Conservation (phyloP, 139 green algal genomes). For the Tetraselmis chui region DNA sequence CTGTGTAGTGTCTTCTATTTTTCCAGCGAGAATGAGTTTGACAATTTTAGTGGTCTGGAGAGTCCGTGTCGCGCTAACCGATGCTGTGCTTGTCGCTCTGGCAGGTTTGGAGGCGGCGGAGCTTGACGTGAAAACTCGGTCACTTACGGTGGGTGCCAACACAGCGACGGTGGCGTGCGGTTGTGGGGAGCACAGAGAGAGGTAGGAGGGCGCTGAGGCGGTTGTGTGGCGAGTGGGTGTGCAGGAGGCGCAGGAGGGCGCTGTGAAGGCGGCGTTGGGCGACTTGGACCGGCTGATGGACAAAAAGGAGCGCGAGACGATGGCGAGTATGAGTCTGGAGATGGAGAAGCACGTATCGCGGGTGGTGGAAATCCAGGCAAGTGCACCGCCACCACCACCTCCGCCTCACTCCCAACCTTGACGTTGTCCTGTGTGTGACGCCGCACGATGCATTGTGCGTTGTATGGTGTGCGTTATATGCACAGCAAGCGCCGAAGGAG, state of each 20-base stretch:
- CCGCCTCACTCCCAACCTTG: neutral
- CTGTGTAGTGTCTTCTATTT: too few relatives aligned
- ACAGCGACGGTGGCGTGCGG: too few relatives aligned
- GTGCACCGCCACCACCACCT: neutral
- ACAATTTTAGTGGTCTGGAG: too few relatives aligned
- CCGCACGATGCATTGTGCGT: too few relatives aligned
- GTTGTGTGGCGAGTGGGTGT: too few relatives aligned
- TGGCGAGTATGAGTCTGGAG: neutral
- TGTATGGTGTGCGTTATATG: too few relatives aligned
- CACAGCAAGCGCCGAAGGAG: neutral
- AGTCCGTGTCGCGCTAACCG: too few relatives aligned
- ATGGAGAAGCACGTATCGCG: neutral
- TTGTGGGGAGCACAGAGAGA: too few relatives aligned
- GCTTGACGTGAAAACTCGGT: neutral
- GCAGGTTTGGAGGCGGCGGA: neutral
- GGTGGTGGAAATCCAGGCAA: neutral
- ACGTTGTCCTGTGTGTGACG: too few relatives aligned
- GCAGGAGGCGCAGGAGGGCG: neutral
- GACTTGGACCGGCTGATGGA: neutral
- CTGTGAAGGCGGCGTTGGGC: neutral
- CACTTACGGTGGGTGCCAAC: neutral
- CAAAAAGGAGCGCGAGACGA: neutral
- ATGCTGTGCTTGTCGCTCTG: too few relatives aligned
- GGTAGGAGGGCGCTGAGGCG: too few relatives aligned
- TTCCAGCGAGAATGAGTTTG: too few relatives aligned